These are phyloP conservation scores for Pneumocystis carinii DNA, from an alignment of 1,139 yeast genomes.

Conservation along the genomic window DNA sequence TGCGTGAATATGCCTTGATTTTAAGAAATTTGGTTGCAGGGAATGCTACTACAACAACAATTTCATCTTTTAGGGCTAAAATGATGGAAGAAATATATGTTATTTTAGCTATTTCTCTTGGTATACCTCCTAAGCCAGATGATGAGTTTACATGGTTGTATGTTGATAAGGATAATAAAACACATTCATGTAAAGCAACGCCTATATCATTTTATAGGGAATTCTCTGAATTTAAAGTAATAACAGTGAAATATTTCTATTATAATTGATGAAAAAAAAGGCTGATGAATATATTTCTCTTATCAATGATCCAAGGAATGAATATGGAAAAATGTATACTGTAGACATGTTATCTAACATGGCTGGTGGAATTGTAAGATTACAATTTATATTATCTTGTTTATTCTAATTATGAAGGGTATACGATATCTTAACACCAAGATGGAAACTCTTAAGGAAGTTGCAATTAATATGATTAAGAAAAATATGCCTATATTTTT, in stretches of 20 bases:
- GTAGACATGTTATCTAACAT: slow-evolving; percentile 49
- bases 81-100: slow-evolving; percentile 35
- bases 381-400: not conserved
- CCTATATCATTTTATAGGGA: slow-evolving; percentile 38
- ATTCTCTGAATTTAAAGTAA: slow-evolving; percentile 23
- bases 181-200: slow-evolving; percentile 33
- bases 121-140: slow-evolving; percentile 46
- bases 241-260: slow-evolving; percentile 28
- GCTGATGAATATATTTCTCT: slow-evolving; percentile 36
- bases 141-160: slow-evolving; percentile 47
- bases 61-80: slow-evolving; percentile 7
- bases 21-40: slow-evolving; percentile 30
- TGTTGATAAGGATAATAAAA: slow-evolving; percentile 41
- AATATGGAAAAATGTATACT: slow-evolving; percentile 38
- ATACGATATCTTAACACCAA: slow-evolving; percentile 49
- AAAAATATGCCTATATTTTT: slow-evolving; percentile 53
- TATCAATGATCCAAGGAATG: slow-evolving; percentile 50
- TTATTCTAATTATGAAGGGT: not conserved
- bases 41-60: slow-evolving; percentile 17
- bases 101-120: slow-evolving; percentile 41
- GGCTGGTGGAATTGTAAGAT: slow-evolving; percentile 38
- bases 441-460: slow-evolving; percentile 34
- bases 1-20: slow-evolving; percentile 46
- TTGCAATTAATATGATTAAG: slow-evolving; percentile 44
- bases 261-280: not conserved